These are phyloP conservation scores for Neurospora sp. DNA, from an alignment of 2,329 filamentous ascomycete species.

Conservation along the genomic window DNA sequence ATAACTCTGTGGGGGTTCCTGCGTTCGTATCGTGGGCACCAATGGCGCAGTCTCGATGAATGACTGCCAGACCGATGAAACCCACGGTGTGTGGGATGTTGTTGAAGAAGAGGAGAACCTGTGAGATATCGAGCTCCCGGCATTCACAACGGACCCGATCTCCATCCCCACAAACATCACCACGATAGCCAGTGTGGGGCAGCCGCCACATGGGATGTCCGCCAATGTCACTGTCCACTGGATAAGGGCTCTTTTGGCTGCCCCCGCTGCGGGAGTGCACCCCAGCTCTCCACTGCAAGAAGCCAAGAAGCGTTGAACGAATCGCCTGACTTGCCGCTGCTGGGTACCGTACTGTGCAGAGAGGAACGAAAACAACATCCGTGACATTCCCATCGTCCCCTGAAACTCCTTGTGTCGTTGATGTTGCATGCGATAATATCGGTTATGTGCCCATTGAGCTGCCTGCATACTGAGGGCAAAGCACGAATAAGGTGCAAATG, in stretches of 20 bases:
- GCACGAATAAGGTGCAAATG: background rate
- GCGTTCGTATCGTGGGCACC: background rate
- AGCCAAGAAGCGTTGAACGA: background rate
- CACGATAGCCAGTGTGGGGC: background rate
- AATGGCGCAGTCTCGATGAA: background rate
- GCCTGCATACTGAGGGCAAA: background rate
- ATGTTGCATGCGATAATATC: background rate
- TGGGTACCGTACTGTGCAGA: background rate
- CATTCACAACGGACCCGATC: background rate
- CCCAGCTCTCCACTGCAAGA: too few relatives aligned
- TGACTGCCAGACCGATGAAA: background rate
- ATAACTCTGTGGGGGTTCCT: background rate
- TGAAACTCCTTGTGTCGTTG: background rate
- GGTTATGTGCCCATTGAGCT: background rate
- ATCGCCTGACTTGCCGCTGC: background rate
- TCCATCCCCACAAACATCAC: background rate
- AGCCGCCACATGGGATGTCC: background rate
- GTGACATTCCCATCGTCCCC: background rate
- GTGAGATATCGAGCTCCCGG: background rate
- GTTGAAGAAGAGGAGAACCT: background rate
- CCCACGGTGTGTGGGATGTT: background rate
- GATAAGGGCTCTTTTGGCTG: background rate
- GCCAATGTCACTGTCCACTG: background rate
- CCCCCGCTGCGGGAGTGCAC: too few relatives aligned
- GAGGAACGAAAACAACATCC: background rate